Percentiles rank a stretch among this genome's conserved stretches.
Conservation (phyloP, 495 filamentous ascomycete genomes). For the Cercophora samala region DNA sequence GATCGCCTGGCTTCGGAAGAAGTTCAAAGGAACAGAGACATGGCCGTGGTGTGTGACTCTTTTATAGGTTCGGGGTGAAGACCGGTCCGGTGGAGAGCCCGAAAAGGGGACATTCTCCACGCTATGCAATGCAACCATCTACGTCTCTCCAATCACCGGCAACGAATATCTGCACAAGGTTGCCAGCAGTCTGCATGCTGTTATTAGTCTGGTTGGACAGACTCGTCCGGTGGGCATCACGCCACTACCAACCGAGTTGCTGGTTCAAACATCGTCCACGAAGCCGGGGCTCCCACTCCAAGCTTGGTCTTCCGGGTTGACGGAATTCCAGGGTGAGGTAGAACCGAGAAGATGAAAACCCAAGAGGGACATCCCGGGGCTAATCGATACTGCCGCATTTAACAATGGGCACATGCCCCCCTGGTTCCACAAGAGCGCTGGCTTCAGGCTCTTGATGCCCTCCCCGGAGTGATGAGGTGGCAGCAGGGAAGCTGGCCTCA, state of each 20-base stretch:
- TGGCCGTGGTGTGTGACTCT: background rate
- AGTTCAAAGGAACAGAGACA: background rate
- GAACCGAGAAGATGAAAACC: constrained; percentile 6
- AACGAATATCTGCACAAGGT: background rate
- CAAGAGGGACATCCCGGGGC: constrained; percentile 21
- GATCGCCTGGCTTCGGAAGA: constrained; percentile 5
- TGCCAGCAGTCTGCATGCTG: background rate
- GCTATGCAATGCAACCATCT: constrained; percentile 17
- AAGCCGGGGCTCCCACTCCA: background rate
- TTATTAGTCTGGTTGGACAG: background rate
- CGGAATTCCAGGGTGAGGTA: background rate
- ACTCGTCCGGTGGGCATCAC: constrained; percentile 9
- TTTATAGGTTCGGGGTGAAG: constrained; percentile 10
- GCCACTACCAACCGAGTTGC: constrained; percentile 16
- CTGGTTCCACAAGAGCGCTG: constrained; percentile 20
- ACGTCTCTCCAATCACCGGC: constrained; percentile 8
- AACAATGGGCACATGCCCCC: constrained; percentile 17
- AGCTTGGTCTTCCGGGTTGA: background rate
- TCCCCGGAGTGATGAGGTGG: background rate
- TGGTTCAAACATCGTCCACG: constrained; percentile 12
- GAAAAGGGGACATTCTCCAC: constrained; percentile 1
- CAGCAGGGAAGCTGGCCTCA: background rate
- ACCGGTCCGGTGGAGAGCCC: constrained; percentile 7
- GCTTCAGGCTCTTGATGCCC: constrained; percentile 11
- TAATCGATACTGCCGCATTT: constrained; percentile 3